A percentile compares a stretch with the other conserved stretches of the same genome.
Evolutionary conservation across 78 protist genomes (phyloP).

Genomic region (Mantamonas sphyraenae): DNA sequence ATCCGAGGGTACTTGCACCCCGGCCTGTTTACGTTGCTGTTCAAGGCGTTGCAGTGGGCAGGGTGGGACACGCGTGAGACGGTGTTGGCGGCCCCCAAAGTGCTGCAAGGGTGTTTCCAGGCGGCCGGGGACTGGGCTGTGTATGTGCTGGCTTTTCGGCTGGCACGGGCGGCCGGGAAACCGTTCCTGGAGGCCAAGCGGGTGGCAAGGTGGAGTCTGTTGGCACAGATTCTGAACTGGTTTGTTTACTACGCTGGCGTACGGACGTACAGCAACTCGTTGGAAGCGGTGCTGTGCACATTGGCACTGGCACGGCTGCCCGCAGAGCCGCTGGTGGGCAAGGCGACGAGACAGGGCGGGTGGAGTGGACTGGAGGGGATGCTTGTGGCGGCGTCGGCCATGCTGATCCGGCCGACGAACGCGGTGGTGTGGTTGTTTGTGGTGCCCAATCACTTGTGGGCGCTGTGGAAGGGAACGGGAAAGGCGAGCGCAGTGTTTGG

Average conservation of each 20-base stretch:
- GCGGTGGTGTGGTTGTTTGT: background rate
- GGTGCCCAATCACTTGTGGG: background rate
- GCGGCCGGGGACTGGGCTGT: background rate
- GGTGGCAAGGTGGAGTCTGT: background rate
- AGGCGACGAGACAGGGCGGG: background rate
- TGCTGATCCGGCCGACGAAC: background rate
- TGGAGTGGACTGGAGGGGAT: background rate
- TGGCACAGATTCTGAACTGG: slow-evolving; percentile 5
- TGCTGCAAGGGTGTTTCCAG: background rate
- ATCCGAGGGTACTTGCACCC: slow-evolving; percentile 12
- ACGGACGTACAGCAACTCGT: slow-evolving; percentile 12
- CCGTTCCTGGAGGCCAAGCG: background rate
- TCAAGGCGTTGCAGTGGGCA: background rate
- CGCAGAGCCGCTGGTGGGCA: too few species aligned
- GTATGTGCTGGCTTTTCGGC: background rate
- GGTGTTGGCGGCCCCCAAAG: background rate
- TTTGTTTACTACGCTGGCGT: slow-evolving; percentile 1
- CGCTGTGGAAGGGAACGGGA: background rate
- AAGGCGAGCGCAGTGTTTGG: background rate
- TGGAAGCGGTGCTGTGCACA: background rate
- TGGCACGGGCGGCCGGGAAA: background rate
- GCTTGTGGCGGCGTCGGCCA: background rate
- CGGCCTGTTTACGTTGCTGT: background rate
- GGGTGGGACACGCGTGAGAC: background rate
- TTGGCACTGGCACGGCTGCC: too few species aligned